Base-by-base conservation (phyloP, 805 yeast genomes). In the Saitoella complicata region DNA sequence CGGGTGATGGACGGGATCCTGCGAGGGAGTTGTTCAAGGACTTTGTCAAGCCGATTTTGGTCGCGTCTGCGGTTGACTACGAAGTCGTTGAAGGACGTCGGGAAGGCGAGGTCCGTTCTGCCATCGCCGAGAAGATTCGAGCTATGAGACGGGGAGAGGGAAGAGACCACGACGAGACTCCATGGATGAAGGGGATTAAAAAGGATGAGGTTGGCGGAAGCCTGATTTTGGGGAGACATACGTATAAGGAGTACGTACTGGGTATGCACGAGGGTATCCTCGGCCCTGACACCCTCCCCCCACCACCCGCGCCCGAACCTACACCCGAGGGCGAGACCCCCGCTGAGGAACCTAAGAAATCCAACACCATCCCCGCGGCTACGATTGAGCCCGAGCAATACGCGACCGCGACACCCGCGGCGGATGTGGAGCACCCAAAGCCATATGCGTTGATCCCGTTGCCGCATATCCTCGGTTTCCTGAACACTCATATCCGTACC, bases 211-310 rank as follows among this genome's bases (percentile, higher is more conserved):
- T 11, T 5, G 96, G 96, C 30, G 98, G 97, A 39, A 79, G 86
- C 8, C 71, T 91, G 13, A 83, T 95, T 58, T 65, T 91, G 30
- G 99, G 99, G 4, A 72, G 99, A 59, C 98, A 98, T 46, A 88
- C 96, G 0, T 91, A 74, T 60, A 88, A 88, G 60, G 99, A 91
- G 67, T 91, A 85, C 58, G 59, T 91, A 44, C 70, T 72, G 39
- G 99, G 99, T 7, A 59, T 91, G 7, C 95, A 91, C 54, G 98
- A 91, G 65, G 98, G 98, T 5, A 69, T 91, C 58, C 62, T 91
- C 40, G 98, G 98, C 0, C 97, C 97, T 1, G 85, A 73, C 10
- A 61, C 66, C 45, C 75, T 80, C 5, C 55, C 51, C 7, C 49
- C 49, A 12, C 32, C 37, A 7, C 7, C 35, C 13, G 36, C 47